These are phyloP conservation scores for Cyclocybe cylindracea DNA, from an alignment of 768 basidiomycete species.

Conservation along the genomic window DNA sequence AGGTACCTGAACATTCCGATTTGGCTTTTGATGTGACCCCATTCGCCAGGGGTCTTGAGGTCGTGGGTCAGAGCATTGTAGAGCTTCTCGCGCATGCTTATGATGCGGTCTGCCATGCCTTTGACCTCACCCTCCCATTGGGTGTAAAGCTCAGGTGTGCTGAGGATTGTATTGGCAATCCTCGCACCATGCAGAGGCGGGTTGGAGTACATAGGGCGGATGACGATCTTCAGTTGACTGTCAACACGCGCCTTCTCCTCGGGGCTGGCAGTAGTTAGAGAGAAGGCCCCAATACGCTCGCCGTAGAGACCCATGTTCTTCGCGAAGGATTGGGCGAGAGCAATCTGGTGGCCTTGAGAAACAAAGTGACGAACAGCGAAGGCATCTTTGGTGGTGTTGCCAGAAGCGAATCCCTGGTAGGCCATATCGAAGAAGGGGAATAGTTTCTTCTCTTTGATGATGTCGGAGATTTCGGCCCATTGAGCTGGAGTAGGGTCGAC, in stretches of 20 bases:
- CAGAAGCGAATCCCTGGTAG: conserved; percentile 98
- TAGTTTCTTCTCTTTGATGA: conserved; percentile 85
- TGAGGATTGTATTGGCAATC: conserved; percentile 83
- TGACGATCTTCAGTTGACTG: conserved; percentile 93
- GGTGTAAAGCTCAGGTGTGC: conserved; percentile 68
- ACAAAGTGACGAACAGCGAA: conserved; percentile 96
- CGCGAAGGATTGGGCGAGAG: conserved; percentile 93
- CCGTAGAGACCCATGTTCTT: conserved; percentile 99
- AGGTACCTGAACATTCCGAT: conserved; percentile 97
- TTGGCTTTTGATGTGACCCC: conserved; percentile 94
- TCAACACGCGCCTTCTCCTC: conserved; percentile 87
- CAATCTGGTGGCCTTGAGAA: conserved; percentile 84
- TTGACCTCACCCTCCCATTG: conserved; percentile 94
- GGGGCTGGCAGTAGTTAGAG: conserved; percentile 66
- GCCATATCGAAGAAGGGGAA: conserved; percentile 99
- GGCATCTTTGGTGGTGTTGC: conserved; percentile 86
- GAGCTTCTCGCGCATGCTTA: conserved; percentile 86
- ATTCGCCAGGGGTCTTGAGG: conserved; percentile 88
- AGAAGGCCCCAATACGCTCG: conserved; percentile 97
- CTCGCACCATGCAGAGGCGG: conserved; percentile 90
- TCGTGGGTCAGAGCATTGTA: conserved; percentile 77
- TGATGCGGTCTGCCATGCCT: conserved; percentile 94
- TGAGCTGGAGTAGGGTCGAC: conserved; percentile 93
- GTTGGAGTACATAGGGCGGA: conserved; percentile 98
- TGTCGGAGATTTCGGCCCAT: conserved; percentile 88